Evolutionary conservation across 2,329 filamentous ascomycete species (phyloP), one percentile per base, ranked within the genome.

Genomic region (Talaromyces sp.): DNA sequence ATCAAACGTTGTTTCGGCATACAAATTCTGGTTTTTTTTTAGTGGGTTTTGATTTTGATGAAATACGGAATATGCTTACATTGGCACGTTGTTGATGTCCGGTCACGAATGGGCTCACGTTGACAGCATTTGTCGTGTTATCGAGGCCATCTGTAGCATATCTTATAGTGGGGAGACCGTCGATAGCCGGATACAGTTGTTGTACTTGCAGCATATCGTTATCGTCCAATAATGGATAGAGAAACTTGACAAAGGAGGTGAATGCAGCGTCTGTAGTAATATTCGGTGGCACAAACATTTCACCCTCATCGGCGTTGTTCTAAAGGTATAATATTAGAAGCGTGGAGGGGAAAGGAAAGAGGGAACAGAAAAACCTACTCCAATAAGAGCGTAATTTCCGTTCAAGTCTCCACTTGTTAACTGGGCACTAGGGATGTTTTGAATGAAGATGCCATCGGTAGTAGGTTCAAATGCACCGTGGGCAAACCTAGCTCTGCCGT

Each of bases 31-130:
- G 1, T n/a, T 25, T 55, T 9, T 2, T 4, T n/a, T 25, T 10
- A 51, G 49, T 27, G 2, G 3, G 28, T 8, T 17, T 8, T 15
- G 15, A 22, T 15, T 15, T 25, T 15, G 8, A 5, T 11, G 1
- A 8, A 39, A n/a, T 13, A n/a, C 25, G 52, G n/a, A 33, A 13
- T 22, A 52, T 47, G 9, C 11, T 33, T 61, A 64, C 64, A 63
- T 77, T 72, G 9, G 77, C 81, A 51, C 79, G 76, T 67, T 86
- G 82, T 65, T 85, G 82, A 67, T 83, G 82, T 25, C 83, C 83
- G 3, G 77, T 78, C 2, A 73, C 81, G 36, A 76, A 76, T 30
- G 74, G 72, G 36, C 78, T 81, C 44, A 81, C 75, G 42, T 81
- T 81, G 28, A 85, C 71, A 1, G 83, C 81, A 11, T 77, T 84